Conservation (phyloP, 768 basidiomycete species). For the Mycena olivaceomarginata region DNA sequence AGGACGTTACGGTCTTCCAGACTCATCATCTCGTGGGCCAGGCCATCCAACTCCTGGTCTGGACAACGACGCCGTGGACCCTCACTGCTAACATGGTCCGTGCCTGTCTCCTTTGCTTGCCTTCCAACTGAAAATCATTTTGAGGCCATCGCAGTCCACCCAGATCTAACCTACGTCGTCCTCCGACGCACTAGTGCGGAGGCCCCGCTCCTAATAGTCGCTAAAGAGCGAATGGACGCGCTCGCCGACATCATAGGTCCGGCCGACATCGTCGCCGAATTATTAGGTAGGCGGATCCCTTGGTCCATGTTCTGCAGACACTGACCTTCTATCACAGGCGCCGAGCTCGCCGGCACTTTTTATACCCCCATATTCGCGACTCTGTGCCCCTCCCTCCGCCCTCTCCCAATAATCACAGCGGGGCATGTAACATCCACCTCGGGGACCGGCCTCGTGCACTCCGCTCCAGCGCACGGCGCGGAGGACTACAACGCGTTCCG, state of each 20-base stretch:
- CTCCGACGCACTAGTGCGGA: constrained; percentile 54
- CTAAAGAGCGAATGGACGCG: constrained; percentile 68
- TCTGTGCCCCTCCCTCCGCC: constrained; percentile 47
- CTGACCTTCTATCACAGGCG: constrained; percentile 54
- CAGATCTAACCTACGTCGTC: constrained; percentile 80
- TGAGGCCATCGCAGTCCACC: constrained; percentile 93
- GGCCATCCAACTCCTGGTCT: constrained; percentile 80
- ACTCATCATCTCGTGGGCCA: constrained; percentile 52
- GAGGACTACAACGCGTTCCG: constrained; percentile 93
- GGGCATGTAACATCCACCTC: constrained; percentile 89
- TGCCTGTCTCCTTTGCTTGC: background rate
- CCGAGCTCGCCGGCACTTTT: constrained; percentile 73
- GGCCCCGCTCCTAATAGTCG: constrained; percentile 64
- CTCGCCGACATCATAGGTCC: constrained; percentile 59
- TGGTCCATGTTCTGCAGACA: background rate
- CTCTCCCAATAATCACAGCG: constrained; percentile 73
- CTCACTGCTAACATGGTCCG: constrained; percentile 95
- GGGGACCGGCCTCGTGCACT: constrained; percentile 97
- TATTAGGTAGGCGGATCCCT: constrained; percentile 57
- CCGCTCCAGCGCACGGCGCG: constrained; percentile 94
- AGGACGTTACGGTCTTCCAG: constrained; percentile 45
- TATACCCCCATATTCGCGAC: constrained; percentile 80
- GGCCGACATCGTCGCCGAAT: constrained; percentile 57
- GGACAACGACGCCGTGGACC: constrained; percentile 99
- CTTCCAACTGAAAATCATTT: constrained; percentile 28